Evolutionary conservation across 352 stramenopile species (phyloP).

Genomic region (Aphanomyces stellatus): DNA sequence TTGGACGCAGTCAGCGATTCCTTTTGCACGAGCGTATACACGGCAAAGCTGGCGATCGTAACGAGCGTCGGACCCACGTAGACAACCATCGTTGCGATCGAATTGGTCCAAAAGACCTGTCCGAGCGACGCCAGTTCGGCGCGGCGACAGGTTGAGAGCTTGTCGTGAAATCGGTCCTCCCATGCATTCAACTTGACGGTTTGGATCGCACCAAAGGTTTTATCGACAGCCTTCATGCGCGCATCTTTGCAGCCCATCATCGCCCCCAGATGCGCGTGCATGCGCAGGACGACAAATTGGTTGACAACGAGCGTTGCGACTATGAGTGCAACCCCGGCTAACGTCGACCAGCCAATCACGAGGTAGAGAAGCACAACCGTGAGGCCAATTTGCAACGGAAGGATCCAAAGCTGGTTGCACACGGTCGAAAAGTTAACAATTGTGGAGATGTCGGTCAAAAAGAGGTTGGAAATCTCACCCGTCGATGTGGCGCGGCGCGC

Average conservation of each 20-base stretch:
- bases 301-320: constrained; percentile 39
- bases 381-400: neutral
- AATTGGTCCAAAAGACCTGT: neutral
- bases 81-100: constrained; percentile 1
- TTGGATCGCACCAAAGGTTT: constrained; percentile 55
- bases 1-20: constrained; percentile 18
- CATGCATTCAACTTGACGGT: constrained; percentile 91
- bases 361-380: neutral
- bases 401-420: constrained; percentile 12
- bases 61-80: constrained; percentile 22
- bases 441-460: constrained; percentile 46
- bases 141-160: constrained; percentile 31
- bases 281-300: constrained; percentile 19
- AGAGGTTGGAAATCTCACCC: constrained; percentile 55
- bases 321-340: constrained; percentile 29
- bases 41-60: constrained; percentile 17
- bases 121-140: neutral
- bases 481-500: constrained; percentile 30
- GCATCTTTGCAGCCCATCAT: constrained; percentile 31
- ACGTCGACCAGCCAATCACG: constrained; percentile 22
- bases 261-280: constrained; percentile 7
- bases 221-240: constrained; percentile 36
- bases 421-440: constrained; percentile 35
- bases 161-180: constrained; percentile 82
- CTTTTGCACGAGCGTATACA: constrained; percentile 15